Evolutionary conservation across 148 eudicot species (phyloP).

Genomic region (Euryodendron excelsum): DNA sequence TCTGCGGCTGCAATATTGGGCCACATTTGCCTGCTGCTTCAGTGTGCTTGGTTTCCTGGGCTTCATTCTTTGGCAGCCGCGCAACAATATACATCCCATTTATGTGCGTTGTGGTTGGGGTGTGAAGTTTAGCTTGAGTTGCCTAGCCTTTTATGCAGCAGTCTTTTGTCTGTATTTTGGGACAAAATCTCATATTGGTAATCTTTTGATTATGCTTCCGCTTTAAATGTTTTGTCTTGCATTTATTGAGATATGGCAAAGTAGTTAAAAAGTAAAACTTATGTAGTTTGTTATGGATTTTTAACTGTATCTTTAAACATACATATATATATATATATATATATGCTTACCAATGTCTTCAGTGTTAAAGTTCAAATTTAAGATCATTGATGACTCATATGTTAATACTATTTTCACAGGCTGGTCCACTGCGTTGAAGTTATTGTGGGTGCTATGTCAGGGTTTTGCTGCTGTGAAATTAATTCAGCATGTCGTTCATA

Average conservation of each 20-base stretch:
- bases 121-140: conserved; percentile 31
- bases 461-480: conserved; percentile 66
- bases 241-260: not conserved
- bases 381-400: not conserved
- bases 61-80: conserved; percentile 24
- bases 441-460: conserved; percentile 60
- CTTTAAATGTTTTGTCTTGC: not conserved
- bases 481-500: conserved; percentile 65
- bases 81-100: conserved; percentile 21
- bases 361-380: not conserved
- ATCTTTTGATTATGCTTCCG: conserved; percentile 15
- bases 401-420: conserved; percentile 34
- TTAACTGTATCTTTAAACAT: not conserved
- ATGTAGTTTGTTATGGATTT: not conserved
- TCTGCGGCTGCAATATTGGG: conserved; percentile 67
- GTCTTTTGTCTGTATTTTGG: conserved; percentile 33
- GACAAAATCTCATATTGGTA: conserved; percentile 42
- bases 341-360: not conserved
- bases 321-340: too few species aligned
- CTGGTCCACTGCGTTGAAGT: conserved; percentile 30
- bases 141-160: conserved; percentile 30
- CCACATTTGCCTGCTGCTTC: conserved; percentile 56
- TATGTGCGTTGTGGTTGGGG: conserved; percentile 15
- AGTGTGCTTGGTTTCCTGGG: conserved; percentile 54
- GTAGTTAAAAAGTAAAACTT: too few species aligned